These are phyloP conservation scores for Aspergillus clavatus DNA, from an alignment of 2,329 filamentous ascomycete genomes.

Conservation along the genomic window DNA sequence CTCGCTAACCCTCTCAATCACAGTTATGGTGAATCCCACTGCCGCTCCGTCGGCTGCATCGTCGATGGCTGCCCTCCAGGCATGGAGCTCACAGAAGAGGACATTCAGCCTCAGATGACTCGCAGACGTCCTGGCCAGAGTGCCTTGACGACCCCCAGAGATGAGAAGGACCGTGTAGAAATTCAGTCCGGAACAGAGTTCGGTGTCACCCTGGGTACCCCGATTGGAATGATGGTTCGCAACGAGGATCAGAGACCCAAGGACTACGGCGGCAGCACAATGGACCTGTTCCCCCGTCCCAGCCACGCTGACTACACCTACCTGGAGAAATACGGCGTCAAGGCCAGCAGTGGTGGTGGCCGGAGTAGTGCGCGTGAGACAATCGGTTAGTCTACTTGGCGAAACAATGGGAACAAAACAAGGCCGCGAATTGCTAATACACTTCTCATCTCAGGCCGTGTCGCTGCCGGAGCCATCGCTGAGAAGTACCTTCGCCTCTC, in stretches of 20 bases:
- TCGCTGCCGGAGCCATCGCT: constrained; percentile 85
- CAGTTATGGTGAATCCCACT: constrained; percentile 79
- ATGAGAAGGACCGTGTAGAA: constrained; percentile 86
- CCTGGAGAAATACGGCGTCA: constrained; percentile 92
- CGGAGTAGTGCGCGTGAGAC: constrained; percentile 91
- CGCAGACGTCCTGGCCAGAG: constrained; percentile 84
- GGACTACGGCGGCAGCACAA: constrained; percentile 85
- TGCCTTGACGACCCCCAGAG: constrained; percentile 81
- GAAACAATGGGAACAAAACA: neutral
- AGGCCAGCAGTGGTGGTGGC: constrained; percentile 84
- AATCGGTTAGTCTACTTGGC: constrained; percentile 56
- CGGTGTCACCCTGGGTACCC: constrained; percentile 83
- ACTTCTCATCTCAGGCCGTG: constrained; percentile 52
- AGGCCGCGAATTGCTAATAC: neutral
- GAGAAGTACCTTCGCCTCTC: constrained; percentile 83
- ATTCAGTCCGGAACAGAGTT: constrained; percentile 93
- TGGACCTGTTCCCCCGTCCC: constrained; percentile 86
- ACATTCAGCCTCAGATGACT: constrained; percentile 94
- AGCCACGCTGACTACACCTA: constrained; percentile 97
- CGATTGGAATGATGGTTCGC: constrained; percentile 78
- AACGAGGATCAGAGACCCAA: constrained; percentile 91
- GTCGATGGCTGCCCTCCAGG: constrained; percentile 88
- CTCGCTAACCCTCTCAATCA: neutral
- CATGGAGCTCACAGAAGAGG: constrained; percentile 74
- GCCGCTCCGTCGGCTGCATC: constrained; percentile 88